These are phyloP conservation scores for Veloboletus limbatus DNA, from an alignment of 1,284 basidiomycete genomes.

Conservation along the genomic window DNA sequence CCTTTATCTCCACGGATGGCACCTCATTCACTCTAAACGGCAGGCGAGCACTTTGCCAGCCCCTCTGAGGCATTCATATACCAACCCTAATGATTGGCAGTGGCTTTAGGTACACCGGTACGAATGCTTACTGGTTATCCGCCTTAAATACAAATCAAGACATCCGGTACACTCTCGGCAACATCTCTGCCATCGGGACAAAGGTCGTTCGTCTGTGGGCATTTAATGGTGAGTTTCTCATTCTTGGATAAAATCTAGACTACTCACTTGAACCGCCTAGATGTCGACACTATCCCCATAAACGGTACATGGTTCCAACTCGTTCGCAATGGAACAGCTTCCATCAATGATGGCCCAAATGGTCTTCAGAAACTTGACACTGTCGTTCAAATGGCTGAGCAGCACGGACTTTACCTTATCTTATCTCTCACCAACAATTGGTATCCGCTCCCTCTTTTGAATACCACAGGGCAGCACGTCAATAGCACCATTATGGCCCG, in stretches of 20 bases:
- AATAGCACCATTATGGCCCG: slow-evolving; percentile 22
- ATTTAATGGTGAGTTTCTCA: slow-evolving; percentile 47
- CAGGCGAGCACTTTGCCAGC: slow-evolving; percentile 32
- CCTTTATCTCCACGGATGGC: slow-evolving; percentile 43
- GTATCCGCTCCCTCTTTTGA: slow-evolving; percentile 40
- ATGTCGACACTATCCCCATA: slow-evolving; percentile 52
- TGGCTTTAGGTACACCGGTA: slow-evolving; percentile 55
- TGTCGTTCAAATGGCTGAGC: slow-evolving; percentile 55
- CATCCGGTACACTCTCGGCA: slow-evolving; percentile 54
- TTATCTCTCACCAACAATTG: slow-evolving; percentile 73
- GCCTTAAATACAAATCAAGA: slow-evolving; percentile 54
- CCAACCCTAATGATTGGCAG: slow-evolving; percentile 31
- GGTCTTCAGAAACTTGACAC: slow-evolving; percentile 68
- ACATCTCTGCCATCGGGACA: slow-evolving; percentile 55
- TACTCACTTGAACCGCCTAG: slow-evolving; percentile 27
- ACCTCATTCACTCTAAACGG: slow-evolving; percentile 52
- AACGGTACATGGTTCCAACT: slow-evolving; percentile 59
- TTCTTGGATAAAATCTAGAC: slow-evolving; percentile 10
- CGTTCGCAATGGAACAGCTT: slow-evolving; percentile 44
- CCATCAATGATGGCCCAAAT: slow-evolving; percentile 60
- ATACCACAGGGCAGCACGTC: slow-evolving; percentile 13
- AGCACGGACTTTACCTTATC: slow-evolving; percentile 57
- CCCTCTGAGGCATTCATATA: slow-evolving; percentile 2
- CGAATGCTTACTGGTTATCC: slow-evolving; percentile 68
- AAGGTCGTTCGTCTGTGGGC: slow-evolving; percentile 68